Percentiles rank a stretch among this genome's conserved stretches.
Evolutionary conservation across 176 grass and related monocot species (phyloP).

Genomic region (Carex pumila): DNA sequence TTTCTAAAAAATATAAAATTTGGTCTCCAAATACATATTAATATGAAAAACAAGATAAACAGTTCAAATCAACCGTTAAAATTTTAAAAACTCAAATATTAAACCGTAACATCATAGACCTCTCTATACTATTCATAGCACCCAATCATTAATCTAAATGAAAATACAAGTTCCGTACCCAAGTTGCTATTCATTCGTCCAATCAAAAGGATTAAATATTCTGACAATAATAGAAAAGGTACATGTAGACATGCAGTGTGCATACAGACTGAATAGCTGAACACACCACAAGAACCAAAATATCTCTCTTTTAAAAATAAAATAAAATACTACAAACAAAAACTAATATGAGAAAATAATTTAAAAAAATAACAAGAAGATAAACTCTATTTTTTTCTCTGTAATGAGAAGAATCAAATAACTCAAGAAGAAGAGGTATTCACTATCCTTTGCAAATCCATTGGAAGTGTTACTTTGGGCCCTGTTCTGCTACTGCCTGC

Average conservation of each 20-base stretch:
- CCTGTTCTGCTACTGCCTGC: conserved; percentile 12
- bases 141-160: too few relatives aligned
- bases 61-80: too few relatives aligned
- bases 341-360: neutral
- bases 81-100: too few relatives aligned
- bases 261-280: neutral
- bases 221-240: neutral
- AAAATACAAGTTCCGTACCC: too few relatives aligned
- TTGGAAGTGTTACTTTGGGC: neutral
- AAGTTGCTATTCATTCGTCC: neutral
- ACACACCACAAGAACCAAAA: neutral
- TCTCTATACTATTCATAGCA: too few relatives aligned
- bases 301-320: neutral
- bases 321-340: neutral
- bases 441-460: neutral
- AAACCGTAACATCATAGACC: too few relatives aligned
- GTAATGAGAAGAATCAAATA: neutral
- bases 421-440: neutral
- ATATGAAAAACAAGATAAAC: too few relatives aligned
- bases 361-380: neutral
- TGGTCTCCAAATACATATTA: too few relatives aligned
- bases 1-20: too few relatives aligned
- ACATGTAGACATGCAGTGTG: neutral
- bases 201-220: neutral
- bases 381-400: neutral